Evolutionary conservation across 1,284 basidiomycete species (phyloP).

Genomic region (Cutaneotrichosporon spelunceum): DNA sequence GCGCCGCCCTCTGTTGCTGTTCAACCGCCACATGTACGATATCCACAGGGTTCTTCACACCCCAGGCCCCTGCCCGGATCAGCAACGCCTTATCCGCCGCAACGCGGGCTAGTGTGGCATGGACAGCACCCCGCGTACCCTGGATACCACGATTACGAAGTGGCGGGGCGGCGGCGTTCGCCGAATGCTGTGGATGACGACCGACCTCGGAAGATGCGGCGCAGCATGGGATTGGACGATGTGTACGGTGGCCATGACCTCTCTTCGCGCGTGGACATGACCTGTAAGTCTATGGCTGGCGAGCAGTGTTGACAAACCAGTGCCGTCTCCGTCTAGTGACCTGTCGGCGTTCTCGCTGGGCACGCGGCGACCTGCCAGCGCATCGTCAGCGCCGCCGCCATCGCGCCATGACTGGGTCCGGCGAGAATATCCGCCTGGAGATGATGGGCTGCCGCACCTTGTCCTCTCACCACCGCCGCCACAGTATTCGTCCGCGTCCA

Average conservation of each 20-base stretch:
- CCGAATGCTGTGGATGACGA: conserved; percentile 3
- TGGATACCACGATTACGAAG: conserved; percentile 4
- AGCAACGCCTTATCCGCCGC: conserved; percentile 1
- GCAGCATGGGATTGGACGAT: conserved; percentile 9
- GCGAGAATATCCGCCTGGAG: conserved; percentile 16
- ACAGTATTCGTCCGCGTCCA: not conserved
- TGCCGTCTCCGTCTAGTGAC: conserved; percentile 33
- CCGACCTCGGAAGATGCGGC: conserved; percentile 15
- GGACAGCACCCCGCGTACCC: conserved; percentile 2
- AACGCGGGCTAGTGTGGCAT: conserved; percentile 7
- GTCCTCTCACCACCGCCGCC: not conserved
- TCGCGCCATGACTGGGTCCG: conserved; percentile 15
- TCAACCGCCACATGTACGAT: conserved; percentile 6
- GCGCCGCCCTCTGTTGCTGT: not conserved
- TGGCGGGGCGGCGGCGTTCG: not conserved
- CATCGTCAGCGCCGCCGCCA: conserved; percentile 11
- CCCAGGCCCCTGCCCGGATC: not conserved
- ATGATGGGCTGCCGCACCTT: conserved; percentile 24
- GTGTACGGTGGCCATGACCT: conserved; percentile 15
- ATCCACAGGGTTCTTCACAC: not conserved
- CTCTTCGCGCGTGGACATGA: conserved; percentile 19
- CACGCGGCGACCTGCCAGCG: conserved; percentile 5
- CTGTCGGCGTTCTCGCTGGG: conserved; percentile 41
- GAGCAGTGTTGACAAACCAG: conserved; percentile 11
- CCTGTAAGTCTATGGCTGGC: conserved; percentile 8